Evolutionary conservation across 306 rosid species (phyloP).

Genomic region (Heteromeles arbutifolia): DNA sequence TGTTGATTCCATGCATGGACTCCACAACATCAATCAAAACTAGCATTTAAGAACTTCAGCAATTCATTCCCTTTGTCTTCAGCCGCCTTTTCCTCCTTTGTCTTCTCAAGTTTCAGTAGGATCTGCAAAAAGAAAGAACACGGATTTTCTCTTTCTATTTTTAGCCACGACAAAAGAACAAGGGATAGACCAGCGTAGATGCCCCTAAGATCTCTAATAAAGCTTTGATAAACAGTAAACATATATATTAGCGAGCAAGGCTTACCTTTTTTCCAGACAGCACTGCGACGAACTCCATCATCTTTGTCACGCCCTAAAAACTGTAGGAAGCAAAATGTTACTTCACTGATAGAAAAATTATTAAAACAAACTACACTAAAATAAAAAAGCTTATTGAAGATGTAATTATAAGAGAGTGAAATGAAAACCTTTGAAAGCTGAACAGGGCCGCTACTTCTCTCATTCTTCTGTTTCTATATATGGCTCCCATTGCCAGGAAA

Average conservation of each 20-base stretch:
- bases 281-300: slow-evolving; percentile 83
- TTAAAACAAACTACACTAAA: neutral
- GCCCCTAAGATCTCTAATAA: neutral
- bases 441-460: slow-evolving; percentile 68
- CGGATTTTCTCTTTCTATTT: neutral
- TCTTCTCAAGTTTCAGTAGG: slow-evolving; percentile 81
- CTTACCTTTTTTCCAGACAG: slow-evolving; percentile 95
- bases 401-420: slow-evolving; percentile 9
- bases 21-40: slow-evolving; percentile 57
- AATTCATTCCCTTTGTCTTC: slow-evolving; percentile 92
- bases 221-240: neutral
- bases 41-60: slow-evolving; percentile 88
- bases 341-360: neutral
- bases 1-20: slow-evolving; percentile 14
- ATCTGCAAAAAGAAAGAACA: slow-evolving; percentile 36
- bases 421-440: slow-evolving; percentile 87
- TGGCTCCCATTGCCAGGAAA: slow-evolving; percentile 84
- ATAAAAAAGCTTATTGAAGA: neutral
- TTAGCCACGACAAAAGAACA: neutral
- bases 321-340: slow-evolving; percentile 33
- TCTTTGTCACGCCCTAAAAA: slow-evolving; percentile 80
- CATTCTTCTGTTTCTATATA: slow-evolving; percentile 78
- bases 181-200: neutral
- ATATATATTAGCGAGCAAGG: neutral
- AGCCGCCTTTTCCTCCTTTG: slow-evolving; percentile 87